A percentile compares a stretch with the other conserved stretches of the same genome.
Conservation (phyloP, 495 filamentous ascomycete genomes). For the Hypomontagnella submonticulosa region DNA sequence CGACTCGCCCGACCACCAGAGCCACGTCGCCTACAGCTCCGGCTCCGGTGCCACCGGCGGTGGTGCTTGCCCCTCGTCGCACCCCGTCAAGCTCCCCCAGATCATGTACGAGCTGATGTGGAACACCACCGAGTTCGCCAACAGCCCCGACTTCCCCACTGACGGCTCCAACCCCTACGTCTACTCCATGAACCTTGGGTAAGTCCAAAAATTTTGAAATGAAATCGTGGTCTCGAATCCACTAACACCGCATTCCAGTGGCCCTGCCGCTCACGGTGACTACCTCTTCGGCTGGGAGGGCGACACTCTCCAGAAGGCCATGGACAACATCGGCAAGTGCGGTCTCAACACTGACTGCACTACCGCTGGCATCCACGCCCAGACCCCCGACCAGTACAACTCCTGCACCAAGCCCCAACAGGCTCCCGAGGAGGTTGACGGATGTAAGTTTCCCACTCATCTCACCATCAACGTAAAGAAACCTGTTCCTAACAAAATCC, state of each 20-base stretch:
- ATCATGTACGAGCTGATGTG: slow-evolving; percentile 79
- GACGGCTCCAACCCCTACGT: slow-evolving; percentile 66
- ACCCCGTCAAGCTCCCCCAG: slow-evolving; percentile 72
- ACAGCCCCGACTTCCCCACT: slow-evolving; percentile 65
- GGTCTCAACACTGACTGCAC: slow-evolving; percentile 64
- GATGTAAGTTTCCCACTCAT: slow-evolving; percentile 54
- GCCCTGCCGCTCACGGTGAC: slow-evolving; percentile 72
- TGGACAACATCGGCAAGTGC: slow-evolving; percentile 65
- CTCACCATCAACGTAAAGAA: neutral
- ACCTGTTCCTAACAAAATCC: neutral
- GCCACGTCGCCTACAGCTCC: slow-evolving; percentile 69
- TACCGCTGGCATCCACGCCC: slow-evolving; percentile 57
- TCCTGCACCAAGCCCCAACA: slow-evolving; percentile 61
- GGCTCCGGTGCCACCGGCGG: slow-evolving; percentile 61
- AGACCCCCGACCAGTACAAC: slow-evolving; percentile 57
- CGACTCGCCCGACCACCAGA: slow-evolving; percentile 72
- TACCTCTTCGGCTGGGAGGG: slow-evolving; percentile 85
- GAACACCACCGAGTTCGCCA: slow-evolving; percentile 65
- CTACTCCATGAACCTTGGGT: slow-evolving; percentile 63
- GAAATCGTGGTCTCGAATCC: neutral
- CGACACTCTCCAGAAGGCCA: slow-evolving; percentile 69
- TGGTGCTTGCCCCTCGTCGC: slow-evolving; percentile 67
- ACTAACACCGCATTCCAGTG: slow-evolving; percentile 36
- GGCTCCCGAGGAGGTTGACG: slow-evolving; percentile 61
- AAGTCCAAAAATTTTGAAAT: slow-evolving; percentile 33